Evolutionary conservation across 257 asterid genomes (phyloP).

Genomic region (Scutellaria galericulata): DNA sequence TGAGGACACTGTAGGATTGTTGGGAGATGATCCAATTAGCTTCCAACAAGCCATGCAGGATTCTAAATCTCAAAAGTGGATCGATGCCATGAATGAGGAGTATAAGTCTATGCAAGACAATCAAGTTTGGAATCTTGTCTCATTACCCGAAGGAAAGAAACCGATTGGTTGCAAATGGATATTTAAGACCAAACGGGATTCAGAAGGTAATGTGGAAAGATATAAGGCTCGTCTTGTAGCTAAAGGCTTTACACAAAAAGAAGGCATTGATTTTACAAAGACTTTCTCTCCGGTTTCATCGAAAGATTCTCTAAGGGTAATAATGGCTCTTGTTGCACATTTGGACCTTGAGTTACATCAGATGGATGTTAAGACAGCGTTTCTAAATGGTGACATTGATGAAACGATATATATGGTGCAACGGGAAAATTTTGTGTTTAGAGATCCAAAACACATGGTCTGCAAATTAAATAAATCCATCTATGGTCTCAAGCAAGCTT

Average conservation of each 20-base stretch:
- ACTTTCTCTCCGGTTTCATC: no score
- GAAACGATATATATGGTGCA: not conserved
- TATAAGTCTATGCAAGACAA: no score
- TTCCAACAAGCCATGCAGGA: no score
- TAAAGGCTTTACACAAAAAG: not conserved
- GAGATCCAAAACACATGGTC: no score
- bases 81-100: no score
- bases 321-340: constrained; percentile 1
- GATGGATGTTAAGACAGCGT: not conserved
- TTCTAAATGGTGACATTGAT: not conserved
- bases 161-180: constrained; percentile 9
- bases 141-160: not conserved
- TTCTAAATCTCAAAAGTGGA: no score
- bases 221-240: constrained; percentile 9
- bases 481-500: not conserved
- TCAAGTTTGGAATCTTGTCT: no score
- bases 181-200: not conserved
- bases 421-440: not conserved
- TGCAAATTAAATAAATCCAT: not conserved
- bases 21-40: not conserved
- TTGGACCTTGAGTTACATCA: not conserved
- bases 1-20: not conserved
- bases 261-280: no score
- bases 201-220: not conserved
- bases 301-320: not conserved